Evolutionary conservation across 1,284 basidiomycete genomes (phyloP).

Genomic region (Ustilago nuda): DNA sequence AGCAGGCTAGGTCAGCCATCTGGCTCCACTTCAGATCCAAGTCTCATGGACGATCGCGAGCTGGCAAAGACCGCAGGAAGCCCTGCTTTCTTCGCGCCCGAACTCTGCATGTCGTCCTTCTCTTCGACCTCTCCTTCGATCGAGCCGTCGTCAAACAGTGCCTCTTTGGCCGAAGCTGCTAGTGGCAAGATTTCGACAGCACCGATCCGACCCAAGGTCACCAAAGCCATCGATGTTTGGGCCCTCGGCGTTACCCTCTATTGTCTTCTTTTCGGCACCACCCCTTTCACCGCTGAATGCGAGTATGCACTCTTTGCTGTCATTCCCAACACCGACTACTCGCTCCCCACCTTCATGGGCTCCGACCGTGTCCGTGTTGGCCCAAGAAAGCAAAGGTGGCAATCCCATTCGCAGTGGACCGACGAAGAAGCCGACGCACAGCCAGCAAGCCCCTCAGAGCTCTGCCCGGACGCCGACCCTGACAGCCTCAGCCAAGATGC

Average conservation of each 20-base stretch:
- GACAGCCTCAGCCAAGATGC: slow-evolving; percentile 54
- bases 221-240: slow-evolving; percentile 98
- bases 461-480: slow-evolving; percentile 28
- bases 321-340: slow-evolving; percentile 84
- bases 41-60: slow-evolving; percentile 83
- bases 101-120: slow-evolving; percentile 76
- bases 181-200: not conserved
- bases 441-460: slow-evolving; percentile 36
- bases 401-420: slow-evolving; percentile 44
- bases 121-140: slow-evolving; percentile 49
- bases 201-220: slow-evolving; percentile 72
- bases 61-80: slow-evolving; percentile 94
- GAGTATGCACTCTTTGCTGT: slow-evolving; percentile 87
- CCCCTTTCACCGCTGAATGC: slow-evolving; percentile 77
- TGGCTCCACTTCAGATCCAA: slow-evolving; percentile 67
- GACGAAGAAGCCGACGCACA: slow-evolving; percentile 57
- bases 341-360: slow-evolving; percentile 80
- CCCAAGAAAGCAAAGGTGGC: slow-evolving; percentile 57
- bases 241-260: slow-evolving; percentile 97
- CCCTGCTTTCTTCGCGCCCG: slow-evolving; percentile 97
- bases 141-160: slow-evolving; percentile 12
- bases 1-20: slow-evolving; percentile 15
- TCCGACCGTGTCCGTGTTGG: slow-evolving; percentile 73
- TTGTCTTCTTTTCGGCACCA: slow-evolving; percentile 87
- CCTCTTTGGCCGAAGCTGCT: slow-evolving; percentile 14